Evolutionary conservation across 1,284 basidiomycete species (phyloP).

Genomic region (Marasmius fiardii): DNA sequence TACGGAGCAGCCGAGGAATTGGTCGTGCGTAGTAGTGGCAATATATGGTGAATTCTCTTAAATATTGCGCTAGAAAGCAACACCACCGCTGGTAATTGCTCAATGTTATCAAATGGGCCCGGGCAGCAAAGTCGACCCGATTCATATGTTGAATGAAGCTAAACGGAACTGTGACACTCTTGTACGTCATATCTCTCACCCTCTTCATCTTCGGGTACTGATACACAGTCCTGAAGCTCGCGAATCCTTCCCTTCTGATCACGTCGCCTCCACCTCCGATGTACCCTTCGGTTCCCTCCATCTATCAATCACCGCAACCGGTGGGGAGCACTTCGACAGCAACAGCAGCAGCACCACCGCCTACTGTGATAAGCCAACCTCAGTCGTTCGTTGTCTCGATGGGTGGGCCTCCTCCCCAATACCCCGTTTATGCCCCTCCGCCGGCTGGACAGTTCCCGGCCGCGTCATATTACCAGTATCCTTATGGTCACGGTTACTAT

Average conservation of each 20-base stretch:
- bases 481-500: constrained; percentile 14
- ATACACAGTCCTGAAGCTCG: constrained; percentile 42
- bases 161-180: constrained; percentile 74
- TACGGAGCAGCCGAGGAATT: constrained; percentile 81
- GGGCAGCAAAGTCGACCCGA: constrained; percentile 63
- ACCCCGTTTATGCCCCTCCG: constrained; percentile 19
- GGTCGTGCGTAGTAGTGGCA: constrained; percentile 49
- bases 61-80: constrained; percentile 52
- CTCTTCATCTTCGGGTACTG: constrained; percentile 12
- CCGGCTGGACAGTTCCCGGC: constrained; percentile 33
- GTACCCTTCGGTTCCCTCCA: constrained; percentile 43
- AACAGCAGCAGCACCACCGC: constrained; percentile 21
- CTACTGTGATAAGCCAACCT: constrained; percentile 58
- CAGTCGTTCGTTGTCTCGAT: constrained; percentile 69
- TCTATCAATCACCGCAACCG: constrained; percentile 32
- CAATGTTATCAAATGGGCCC: constrained; percentile 77
- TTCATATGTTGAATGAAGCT: constrained; percentile 69
- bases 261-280: constrained; percentile 60
- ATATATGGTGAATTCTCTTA: constrained; percentile 13
- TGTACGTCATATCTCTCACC: constrained; percentile 35
- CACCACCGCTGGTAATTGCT: constrained; percentile 67
- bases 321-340: constrained; percentile 22
- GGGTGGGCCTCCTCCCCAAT: constrained; percentile 32
- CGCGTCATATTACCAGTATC: constrained; percentile 54
- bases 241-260: constrained; percentile 64